phyloP scores from a whole-genome alignment of 495 filamentous ascomycete genomes.

The Aspergillus carlsbadensis region DNA sequence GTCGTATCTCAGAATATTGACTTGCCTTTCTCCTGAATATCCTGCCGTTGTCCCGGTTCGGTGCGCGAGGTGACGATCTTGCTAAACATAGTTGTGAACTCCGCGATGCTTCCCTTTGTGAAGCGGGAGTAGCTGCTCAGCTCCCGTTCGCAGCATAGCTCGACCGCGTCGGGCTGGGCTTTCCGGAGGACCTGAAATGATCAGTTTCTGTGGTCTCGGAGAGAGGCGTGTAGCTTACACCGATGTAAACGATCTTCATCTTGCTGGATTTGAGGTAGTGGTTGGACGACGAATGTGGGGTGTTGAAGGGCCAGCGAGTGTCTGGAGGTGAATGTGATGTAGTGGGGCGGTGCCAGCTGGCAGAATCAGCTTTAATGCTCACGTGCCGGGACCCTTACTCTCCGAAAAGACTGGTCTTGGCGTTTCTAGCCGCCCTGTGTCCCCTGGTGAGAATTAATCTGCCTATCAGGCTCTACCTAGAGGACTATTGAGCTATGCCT shows the following conservation, averaged over 20 bases:
- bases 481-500: no score
- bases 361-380: slow-evolving; percentile 4
- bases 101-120: slow-evolving; percentile 56
- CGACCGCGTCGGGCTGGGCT: slow-evolving; percentile 71
- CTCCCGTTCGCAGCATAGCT: slow-evolving; percentile 79
- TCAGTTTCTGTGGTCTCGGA: not conserved
- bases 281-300: slow-evolving; percentile 6
- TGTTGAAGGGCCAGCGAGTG: not conserved
- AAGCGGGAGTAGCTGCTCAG: slow-evolving; percentile 79
- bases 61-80: slow-evolving; percentile 77
- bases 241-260: slow-evolving; percentile 18
- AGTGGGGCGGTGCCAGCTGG: slow-evolving; percentile 2
- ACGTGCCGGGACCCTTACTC: slow-evolving; percentile 6
- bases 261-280: not conserved
- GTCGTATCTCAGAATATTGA: slow-evolving; percentile 18
- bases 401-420: not conserved
- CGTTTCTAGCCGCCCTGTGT: not conserved
- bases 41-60: slow-evolving; percentile 81
- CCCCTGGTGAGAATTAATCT: not conserved
- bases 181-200: slow-evolving; percentile 72
- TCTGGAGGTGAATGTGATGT: not conserved
- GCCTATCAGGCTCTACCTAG: not conserved
- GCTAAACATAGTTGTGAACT: slow-evolving; percentile 56
- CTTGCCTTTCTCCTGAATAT: slow-evolving; percentile 75
- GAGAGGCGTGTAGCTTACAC: not conserved